A percentile compares a stretch with the other conserved stretches of the same genome.
These are phyloP conservation scores for Cruciata laevipes DNA, from an alignment of 257 asterid species.

Conservation along the genomic window DNA sequence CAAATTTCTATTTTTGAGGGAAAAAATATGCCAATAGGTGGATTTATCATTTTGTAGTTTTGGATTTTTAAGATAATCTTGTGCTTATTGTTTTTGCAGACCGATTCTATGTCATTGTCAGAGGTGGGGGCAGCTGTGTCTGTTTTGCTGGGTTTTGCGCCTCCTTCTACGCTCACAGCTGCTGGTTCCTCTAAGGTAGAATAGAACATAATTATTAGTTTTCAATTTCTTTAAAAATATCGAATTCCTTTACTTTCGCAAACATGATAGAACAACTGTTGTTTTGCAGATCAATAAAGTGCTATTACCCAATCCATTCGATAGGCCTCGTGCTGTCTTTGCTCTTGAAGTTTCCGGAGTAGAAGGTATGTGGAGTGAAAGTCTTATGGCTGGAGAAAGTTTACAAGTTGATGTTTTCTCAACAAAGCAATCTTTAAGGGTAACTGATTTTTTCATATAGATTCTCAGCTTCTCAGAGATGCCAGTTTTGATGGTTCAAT, in stretches of 20 bases:
- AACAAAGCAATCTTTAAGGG: neutral
- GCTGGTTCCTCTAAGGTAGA: slow-evolving; percentile 77
- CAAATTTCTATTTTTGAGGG: neutral
- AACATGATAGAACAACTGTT: neutral
- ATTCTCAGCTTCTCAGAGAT: slow-evolving; percentile 27
- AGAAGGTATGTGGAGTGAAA: slow-evolving; percentile 42
- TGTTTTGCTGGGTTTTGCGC: slow-evolving; percentile 83
- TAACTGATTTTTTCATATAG: slow-evolving; percentile 29
- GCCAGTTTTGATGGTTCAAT: slow-evolving; percentile 37
- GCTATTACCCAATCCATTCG: slow-evolving; percentile 81
- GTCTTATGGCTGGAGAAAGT: neutral
- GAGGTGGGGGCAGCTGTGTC: slow-evolving; percentile 80
- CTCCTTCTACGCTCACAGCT: slow-evolving; percentile 56
- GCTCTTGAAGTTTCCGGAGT: slow-evolving; percentile 71
- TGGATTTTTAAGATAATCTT: neutral
- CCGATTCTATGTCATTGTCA: slow-evolving; percentile 46
- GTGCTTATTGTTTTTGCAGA: slow-evolving; percentile 36
- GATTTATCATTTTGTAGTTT: neutral
- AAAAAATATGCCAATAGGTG: neutral
- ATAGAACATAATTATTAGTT: slow-evolving; percentile 16
- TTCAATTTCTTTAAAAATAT: neutral
- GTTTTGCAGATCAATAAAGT: slow-evolving; percentile 75
- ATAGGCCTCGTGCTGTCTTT: slow-evolving; percentile 75
- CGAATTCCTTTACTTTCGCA: neutral
- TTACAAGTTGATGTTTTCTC: neutral